Evolutionary conservation across 2,329 filamentous ascomycete genomes (phyloP), one percentile per base, ranked within the genome.

Genomic region (Penicillium nordicum): DNA sequence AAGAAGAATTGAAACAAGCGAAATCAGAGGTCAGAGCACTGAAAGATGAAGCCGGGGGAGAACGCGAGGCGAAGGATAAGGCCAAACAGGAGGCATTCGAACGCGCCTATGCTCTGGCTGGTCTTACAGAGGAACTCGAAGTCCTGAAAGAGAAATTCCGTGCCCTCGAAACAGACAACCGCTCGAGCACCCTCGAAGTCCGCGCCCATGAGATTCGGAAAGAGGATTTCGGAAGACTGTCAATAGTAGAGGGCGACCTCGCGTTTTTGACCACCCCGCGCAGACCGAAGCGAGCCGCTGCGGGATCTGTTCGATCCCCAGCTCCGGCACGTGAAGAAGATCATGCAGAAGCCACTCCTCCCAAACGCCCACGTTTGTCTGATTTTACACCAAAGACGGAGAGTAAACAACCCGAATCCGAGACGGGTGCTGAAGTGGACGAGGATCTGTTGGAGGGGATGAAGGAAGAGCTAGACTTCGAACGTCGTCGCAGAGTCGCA

Each of bases 31-130:
- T 81, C 27, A 80, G 77, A 61, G 70, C 76, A 10, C 71, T 82
- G 23, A 82, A 83, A 66, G 78, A 81, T 68, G 67, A 85, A 76
- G 72, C 82, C 67, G 53, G 81, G 66, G 58, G 69, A 73, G 71
- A 82, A 76, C 72, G 79, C 76, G 69, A 74, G 12, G 69, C 73
- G 27, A 79, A 78, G 60, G 75, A 79, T 30, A 72, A 74, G 45
- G 75, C 76, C 6, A 76, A 73, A 43, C 77, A 79, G 57, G 77
- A 79, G 59, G 74, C 77, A 46, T 78, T 78, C 53, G 77, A 79
- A 62, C 73, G 76, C 32, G 77, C 75, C 8, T 78, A 79, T 63
- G 71, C 76, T 32, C 64, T 79, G 23, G 75, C 76, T 4, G 74
- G 76, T 6, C 66, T 78, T 11, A 75, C 74, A 11, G 76, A 78